Base-by-base conservation (phyloP, 1,139 yeast genomes). In the Yamadazyma mexicana region DNA sequence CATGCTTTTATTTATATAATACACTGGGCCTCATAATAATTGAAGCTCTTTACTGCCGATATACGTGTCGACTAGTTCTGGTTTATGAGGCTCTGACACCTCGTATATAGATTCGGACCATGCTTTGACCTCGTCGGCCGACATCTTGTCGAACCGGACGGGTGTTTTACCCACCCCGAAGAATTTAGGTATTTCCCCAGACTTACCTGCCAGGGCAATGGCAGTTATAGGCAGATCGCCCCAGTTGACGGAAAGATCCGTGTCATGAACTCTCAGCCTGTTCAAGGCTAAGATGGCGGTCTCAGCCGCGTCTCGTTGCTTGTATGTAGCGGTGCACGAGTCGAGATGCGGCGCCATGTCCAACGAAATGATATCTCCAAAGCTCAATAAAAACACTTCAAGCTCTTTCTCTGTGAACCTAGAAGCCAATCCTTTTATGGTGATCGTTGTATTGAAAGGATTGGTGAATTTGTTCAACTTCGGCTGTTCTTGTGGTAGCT, bases 281-380 rank as follows among this genome's bases (percentile, higher is more conserved):
- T 67, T 58, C 55, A 67, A 48, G 35, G 54, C 56, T 7, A 66
- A 33, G 10, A 70, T 37, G 0, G 76, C 75, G 3, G 49, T 34
- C 40, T 69, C 73, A 0, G 77, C 75, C 7, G 67, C 56, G 4
- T 61, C 49, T 27, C 77, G 54, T 10, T 51, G 46, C 17, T 57
- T 50, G 42, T 53, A 71, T 36, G 58, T 61, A 4, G 67, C 51
- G 32, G 43, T 46, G 3, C 64, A 72, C 2, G 48, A 39, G 31
- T 54, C 45, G n/a, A 46, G 40, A 45, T 61, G 56, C 8, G 44
- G 37, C 1, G 62, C 46, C 23, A 66, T 35, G 39, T 43, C 46
- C 31, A 63, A 56, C 36, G 48, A 49, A 9, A 61, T 32, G 5
- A 72, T 58, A 42, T 68, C 65, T 1, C 77, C 77, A 53, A 65